Evolutionary conservation across 1,284 basidiomycete genomes (phyloP).

Genomic region (Microbotryomycetes sp.): DNA sequence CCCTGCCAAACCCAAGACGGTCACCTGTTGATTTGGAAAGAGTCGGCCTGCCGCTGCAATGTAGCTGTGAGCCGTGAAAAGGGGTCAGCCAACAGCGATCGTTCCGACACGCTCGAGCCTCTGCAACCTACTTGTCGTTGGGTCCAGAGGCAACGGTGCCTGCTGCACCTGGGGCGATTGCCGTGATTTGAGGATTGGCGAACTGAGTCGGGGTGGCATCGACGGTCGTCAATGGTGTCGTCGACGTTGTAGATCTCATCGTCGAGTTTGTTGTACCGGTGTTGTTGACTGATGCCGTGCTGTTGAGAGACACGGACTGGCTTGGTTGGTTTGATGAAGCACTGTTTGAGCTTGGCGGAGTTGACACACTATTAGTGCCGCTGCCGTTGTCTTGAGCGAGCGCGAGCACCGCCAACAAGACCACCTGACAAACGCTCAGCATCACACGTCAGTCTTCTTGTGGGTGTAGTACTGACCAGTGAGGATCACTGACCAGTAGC

Average conservation of each 20-base stretch:
- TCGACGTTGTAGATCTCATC: neutral
- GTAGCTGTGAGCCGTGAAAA: neutral
- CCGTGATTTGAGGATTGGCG: slow-evolving; percentile 7
- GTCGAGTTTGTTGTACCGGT: neutral
- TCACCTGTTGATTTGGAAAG: neutral
- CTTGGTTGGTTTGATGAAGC: too few relatives aligned
- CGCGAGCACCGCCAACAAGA: too few relatives aligned
- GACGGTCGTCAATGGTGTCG: neutral
- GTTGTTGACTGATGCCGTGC: slow-evolving; percentile 8
- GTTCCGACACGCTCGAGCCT: neutral
- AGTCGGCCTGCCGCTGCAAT: slow-evolving; percentile 11
- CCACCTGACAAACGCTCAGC: too few relatives aligned
- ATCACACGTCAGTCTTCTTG: too few relatives aligned
- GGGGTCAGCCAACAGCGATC: neutral
- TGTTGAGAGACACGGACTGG: too few relatives aligned
- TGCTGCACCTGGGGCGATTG: slow-evolving; percentile 12
- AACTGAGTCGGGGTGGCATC: slow-evolving; percentile 3
- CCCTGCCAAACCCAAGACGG: neutral
- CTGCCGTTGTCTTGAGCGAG: too few relatives aligned
- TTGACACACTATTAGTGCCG: too few relatives aligned
- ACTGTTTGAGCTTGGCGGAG: neutral
- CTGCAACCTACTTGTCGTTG: slow-evolving; percentile 7
- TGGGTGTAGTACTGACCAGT: too few relatives aligned
- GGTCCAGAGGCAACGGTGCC: slow-evolving; percentile 16
- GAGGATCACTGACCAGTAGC: too few relatives aligned